Percentiles rank a stretch among this genome's conserved stretches.
These are phyloP conservation scores for Castanopsis chinensis DNA, from an alignment of 306 rosid species.

Conservation along the genomic window DNA sequence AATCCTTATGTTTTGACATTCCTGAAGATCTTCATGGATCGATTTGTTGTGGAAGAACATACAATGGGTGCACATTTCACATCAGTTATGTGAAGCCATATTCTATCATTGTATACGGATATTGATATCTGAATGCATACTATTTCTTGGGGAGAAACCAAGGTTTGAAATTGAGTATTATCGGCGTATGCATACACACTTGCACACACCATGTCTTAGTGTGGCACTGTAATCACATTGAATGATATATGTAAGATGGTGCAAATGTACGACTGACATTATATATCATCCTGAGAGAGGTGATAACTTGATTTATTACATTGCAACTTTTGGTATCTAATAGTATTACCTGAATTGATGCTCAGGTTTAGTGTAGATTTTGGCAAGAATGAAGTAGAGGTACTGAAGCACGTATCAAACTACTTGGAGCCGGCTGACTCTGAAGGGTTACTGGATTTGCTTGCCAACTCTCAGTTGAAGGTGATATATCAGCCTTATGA, in stretches of 20 bases:
- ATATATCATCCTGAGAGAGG: slow-evolving; percentile 3
- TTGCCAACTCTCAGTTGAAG: slow-evolving; percentile 74
- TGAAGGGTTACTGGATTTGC: slow-evolving; percentile 62
- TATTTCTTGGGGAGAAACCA: background rate
- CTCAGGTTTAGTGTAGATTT: slow-evolving; percentile 85
- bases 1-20: background rate
- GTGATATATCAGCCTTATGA: slow-evolving; percentile 73
- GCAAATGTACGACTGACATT: background rate
- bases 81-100: background rate
- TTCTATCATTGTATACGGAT: background rate
- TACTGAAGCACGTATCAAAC: slow-evolving; percentile 76
- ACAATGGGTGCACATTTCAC: background rate
- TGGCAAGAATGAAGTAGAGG: slow-evolving; percentile 81
- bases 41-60: background rate
- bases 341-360: slow-evolving; percentile 11
- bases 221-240: background rate
- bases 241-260: background rate
- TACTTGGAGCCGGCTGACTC: slow-evolving; percentile 68
- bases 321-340: slow-evolving; percentile 1
- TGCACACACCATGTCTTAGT: background rate
- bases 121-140: background rate
- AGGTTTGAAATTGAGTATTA: background rate
- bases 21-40: background rate
- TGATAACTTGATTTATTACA: background rate
- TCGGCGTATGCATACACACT: background rate